A percentile compares a stretch with the other conserved stretches of the same genome.
Conservation (phyloP, 2,329 filamentous ascomycete species). For the Aureobasidium subglaciale region DNA sequence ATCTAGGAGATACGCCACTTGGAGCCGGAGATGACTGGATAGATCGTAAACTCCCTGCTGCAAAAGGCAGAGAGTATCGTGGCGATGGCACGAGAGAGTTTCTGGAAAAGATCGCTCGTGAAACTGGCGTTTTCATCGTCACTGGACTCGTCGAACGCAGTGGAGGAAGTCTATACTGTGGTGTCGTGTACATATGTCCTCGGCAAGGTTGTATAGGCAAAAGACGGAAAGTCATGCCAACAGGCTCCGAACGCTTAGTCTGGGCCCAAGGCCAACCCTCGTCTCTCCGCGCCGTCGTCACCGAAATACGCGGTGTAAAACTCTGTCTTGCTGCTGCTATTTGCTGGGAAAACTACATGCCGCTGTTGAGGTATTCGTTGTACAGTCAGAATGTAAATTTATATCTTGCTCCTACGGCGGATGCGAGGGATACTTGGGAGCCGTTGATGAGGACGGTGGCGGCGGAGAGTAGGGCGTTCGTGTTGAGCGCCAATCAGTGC, state of each 20-base stretch:
- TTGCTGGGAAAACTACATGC: conserved; percentile 98
- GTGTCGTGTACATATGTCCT: conserved; percentile 75
- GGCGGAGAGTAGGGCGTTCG: conserved; percentile 75
- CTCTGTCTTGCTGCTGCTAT: conserved; percentile 81
- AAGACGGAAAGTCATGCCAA: conserved; percentile 89
- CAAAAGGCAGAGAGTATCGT: conserved; percentile 41
- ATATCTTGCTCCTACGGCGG: conserved; percentile 85
- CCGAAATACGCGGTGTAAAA: conserved; percentile 68
- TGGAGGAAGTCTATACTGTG: conserved; percentile 78
- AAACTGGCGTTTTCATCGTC: conserved; percentile 76
- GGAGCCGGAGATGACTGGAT: conserved; percentile 71
- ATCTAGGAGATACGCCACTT: conserved; percentile 69
- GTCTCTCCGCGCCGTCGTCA: conserved; percentile 72
- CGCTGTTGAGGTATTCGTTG: conserved; percentile 70
- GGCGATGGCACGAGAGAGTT: conserved; percentile 75
- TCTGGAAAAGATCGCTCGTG: conserved; percentile 65
- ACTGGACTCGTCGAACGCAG: conserved; percentile 72
- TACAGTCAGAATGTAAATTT: conserved; percentile 89
- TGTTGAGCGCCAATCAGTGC: conserved; percentile 81
- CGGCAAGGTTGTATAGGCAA: conserved; percentile 68
- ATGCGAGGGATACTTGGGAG: conserved; percentile 75
- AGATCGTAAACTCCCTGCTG: conserved; percentile 49
- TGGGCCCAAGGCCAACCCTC: conserved; percentile 81
- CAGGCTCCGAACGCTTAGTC: conserved; percentile 71
- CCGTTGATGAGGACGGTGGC: conserved; percentile 75